phyloP scores from a whole-genome alignment of 2,329 filamentous ascomycete species.

The Monilinia polystroma region DNA sequence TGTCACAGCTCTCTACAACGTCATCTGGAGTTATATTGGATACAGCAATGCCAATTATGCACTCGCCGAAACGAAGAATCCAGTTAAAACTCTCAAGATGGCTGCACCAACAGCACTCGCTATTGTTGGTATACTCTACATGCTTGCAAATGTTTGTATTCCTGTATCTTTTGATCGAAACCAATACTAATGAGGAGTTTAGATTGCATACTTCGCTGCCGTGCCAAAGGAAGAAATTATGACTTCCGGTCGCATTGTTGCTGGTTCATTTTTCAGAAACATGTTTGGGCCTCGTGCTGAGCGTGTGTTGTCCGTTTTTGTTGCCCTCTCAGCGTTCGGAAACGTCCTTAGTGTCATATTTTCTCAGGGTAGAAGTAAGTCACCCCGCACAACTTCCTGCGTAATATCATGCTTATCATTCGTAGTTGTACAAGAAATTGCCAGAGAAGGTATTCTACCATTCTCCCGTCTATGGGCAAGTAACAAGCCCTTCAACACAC shows the following conservation, averaged over 20 bases:
- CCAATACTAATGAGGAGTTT: slow-evolving; percentile 1
- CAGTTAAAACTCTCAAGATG: slow-evolving; percentile 61
- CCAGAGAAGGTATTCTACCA: slow-evolving; percentile 64
- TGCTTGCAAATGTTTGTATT: slow-evolving; percentile 54
- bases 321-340: slow-evolving; percentile 65
- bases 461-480: slow-evolving; percentile 62
- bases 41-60: slow-evolving; percentile 69
- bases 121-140: slow-evolving; percentile 60
- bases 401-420: neutral
- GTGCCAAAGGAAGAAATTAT: slow-evolving; percentile 55
- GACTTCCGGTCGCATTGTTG: slow-evolving; percentile 51
- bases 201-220: slow-evolving; percentile 62
- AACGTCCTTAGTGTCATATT: slow-evolving; percentile 69
- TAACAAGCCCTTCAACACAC: slow-evolving; percentile 63
- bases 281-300: slow-evolving; percentile 55
- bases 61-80: slow-evolving; percentile 64
- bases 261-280: slow-evolving; percentile 56
- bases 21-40: slow-evolving; percentile 69
- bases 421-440: slow-evolving; percentile 62
- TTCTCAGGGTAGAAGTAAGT: slow-evolving; percentile 56
- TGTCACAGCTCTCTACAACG: slow-evolving; percentile 69
- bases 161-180: neutral
- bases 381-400: neutral
- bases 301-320: slow-evolving; percentile 61
- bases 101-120: slow-evolving; percentile 62